Evolutionary conservation across 2,329 filamentous ascomycete genomes (phyloP).

Genomic region (Hymenoscyphus scutula): DNA sequence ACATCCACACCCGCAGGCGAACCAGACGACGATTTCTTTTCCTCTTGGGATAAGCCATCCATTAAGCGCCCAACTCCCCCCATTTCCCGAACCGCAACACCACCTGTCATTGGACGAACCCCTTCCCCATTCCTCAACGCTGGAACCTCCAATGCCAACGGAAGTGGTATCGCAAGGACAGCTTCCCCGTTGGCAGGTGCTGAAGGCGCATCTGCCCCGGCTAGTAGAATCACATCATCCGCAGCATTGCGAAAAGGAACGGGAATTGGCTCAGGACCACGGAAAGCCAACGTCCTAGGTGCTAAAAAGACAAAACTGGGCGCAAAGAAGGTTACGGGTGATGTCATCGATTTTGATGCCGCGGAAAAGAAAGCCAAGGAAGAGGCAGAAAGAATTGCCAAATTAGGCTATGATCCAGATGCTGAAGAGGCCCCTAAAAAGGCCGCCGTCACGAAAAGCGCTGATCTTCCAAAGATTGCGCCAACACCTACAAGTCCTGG

Average conservation of each 20-base stretch:
- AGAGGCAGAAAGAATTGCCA: conserved; percentile 92
- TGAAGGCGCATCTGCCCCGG: conserved; percentile 51
- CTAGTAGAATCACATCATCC: conserved; percentile 73
- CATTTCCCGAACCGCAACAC: conserved; percentile 83
- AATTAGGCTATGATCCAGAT: conserved; percentile 92
- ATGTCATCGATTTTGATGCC: conserved; percentile 92
- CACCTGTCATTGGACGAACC: conserved; percentile 75
- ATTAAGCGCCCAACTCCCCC: conserved; percentile 97
- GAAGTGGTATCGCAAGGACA: conserved; percentile 71
- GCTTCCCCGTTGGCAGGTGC: conserved; percentile 76
- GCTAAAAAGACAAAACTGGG: conserved; percentile 87
- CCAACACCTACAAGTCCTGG: conserved; percentile 73
- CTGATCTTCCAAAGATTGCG: conserved; percentile 58
- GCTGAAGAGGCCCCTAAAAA: conserved; percentile 62
- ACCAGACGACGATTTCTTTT: conserved; percentile 92
- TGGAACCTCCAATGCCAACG: conserved; percentile 57
- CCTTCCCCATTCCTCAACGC: conserved; percentile 88
- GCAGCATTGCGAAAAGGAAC: conserved; percentile 77
- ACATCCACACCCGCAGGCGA: conserved; percentile 78
- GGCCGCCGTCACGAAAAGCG: conserved; percentile 33
- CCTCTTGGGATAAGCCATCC: conserved; percentile 95
- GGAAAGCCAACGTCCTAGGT: conserved; percentile 82
- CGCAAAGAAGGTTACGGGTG: conserved; percentile 81
- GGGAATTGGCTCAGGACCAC: conserved; percentile 58
- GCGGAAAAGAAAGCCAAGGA: conserved; percentile 97